Evolutionary conservation across 208 protist species (phyloP).

Genomic region (Strigomonas galati): DNA sequence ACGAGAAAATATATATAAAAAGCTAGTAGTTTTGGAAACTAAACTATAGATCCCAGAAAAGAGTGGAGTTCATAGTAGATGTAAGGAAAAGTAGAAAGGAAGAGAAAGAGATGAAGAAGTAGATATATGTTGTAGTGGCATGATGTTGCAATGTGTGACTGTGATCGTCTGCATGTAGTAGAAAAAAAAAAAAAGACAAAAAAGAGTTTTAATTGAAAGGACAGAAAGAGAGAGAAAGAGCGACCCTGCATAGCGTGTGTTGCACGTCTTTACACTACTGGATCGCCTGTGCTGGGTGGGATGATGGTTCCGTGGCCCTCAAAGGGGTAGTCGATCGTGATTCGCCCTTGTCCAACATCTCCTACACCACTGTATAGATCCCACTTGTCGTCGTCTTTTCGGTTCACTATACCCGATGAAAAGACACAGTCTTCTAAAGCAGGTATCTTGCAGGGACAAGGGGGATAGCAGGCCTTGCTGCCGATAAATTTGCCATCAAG

Average conservation of each 20-base stretch:
- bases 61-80: background rate
- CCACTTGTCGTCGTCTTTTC: constrained; percentile 52
- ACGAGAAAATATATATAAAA: background rate
- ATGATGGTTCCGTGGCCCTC: constrained; percentile 51
- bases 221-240: background rate
- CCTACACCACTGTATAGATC: constrained; percentile 69
- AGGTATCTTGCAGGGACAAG: constrained; percentile 40
- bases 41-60: background rate
- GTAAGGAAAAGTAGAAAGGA: background rate
- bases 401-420: constrained; percentile 57
- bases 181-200: background rate
- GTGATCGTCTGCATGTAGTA: background rate
- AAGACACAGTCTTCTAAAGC: constrained; percentile 61
- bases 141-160: background rate
- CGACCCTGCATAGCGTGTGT: too few relatives aligned
- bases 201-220: background rate
- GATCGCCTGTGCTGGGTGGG: too few relatives aligned
- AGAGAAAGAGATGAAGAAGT: background rate
- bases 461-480: constrained; percentile 55
- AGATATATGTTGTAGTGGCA: background rate
- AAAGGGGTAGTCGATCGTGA: constrained; percentile 73
- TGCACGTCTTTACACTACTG: too few relatives aligned
- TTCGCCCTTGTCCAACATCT: constrained; percentile 55
- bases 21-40: background rate
- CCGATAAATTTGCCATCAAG: constrained; percentile 48